Base-by-base conservation (phyloP, 331 rosid genomes). In the Ulmus americana region DNA sequence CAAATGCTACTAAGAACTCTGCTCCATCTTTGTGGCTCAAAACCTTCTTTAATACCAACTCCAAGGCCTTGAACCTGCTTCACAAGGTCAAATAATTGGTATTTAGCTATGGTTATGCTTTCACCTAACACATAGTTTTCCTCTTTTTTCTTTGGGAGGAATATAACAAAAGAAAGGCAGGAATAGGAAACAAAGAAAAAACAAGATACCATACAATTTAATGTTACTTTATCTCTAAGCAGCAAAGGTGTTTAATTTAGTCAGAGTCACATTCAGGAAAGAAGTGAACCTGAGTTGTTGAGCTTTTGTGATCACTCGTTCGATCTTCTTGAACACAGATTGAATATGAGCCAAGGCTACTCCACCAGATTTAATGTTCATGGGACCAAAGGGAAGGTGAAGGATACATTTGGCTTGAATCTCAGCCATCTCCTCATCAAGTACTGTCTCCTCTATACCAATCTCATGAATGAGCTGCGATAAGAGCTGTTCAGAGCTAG, bases 371-470 rank as follows among this genome's bases (percentile, higher is more conserved):
- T 55, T 72, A 41, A 56, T 64, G 50, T 56, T 70, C 13, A 18
- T n/a, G 5, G 72, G 74, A 15, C 72, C 67, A 59, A 80, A 80
- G 1, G 82, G 81, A 55, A 80, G 74, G 67, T 75, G 78, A 8
- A 80, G 73, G 40, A 77, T 70, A 47, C 82, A 76, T 0, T 70
- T 80, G 9, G 82, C 78, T 61, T 80, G 85, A 61, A 80, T 80
- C 75, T 80, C 82, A 6, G 85, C 80, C 85, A 80, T 76, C 73
- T 80, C 79, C 77, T 73, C 82, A 18, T 80, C 85, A 3, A 77
- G 6, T 55, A 80, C 48, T 12, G 82, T 73, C 67, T 80, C 82
- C 70, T 77, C 82, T 40, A 77, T 80, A 6, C 72, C 74, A 44
- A 61, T 49, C 64, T 80, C 82, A 44, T 77, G 79, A 55, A 70